Evolutionary conservation across 345 rosid species (phyloP), one percentile per base, ranked within the genome.

Genomic region (Triadica sebifera): DNA sequence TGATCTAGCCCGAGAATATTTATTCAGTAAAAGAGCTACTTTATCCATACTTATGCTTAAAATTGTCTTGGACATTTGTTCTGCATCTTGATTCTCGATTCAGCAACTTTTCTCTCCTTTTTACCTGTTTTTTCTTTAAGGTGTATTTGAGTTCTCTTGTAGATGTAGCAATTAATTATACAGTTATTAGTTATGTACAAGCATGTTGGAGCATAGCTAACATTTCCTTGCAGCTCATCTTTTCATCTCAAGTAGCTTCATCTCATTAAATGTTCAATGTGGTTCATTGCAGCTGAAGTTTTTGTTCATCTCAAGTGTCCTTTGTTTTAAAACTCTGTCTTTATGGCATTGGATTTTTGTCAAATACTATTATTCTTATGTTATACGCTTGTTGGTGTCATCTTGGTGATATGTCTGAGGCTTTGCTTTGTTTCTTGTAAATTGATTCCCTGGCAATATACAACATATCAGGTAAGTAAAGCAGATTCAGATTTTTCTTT

Each of bases 301-400:
- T 65, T 34, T 56, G 16, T 58, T 39, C 15, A 47, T 16, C 29
- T 51, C 12, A 4, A 39, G 16, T 15, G 12, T 72, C 43, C 75
- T 61, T 56, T 1, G 7, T 49, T n/a, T n/a, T n/a, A n/a, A n/a
- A 25, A 11, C 8, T 29, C 51, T n/a, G n/a, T 6, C 22, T 69
- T 57, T 34, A 17, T 24, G 49, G 9, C 25, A 49, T 72, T 38
- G 22, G 41, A 46, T 41, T 43, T 41, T 62, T 60, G 8, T 25
- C 13, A 9, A 46, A 17, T 4, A 52, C 45, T 34, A 12, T 37
- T 51, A 13, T 24, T 13, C 29, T 17, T 70, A 39, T 65, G 77
- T 61, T 74, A 6, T 77, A 94, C 98, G 97, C 86, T 57, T 92
- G 98, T 79, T 94, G 99, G 99, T 89, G 93, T 85, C 91, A 78